Evolutionary conservation across 768 basidiomycete species (phyloP), one percentile per base, ranked within the genome.

Genomic region (Psilocybe tampanensis): DNA sequence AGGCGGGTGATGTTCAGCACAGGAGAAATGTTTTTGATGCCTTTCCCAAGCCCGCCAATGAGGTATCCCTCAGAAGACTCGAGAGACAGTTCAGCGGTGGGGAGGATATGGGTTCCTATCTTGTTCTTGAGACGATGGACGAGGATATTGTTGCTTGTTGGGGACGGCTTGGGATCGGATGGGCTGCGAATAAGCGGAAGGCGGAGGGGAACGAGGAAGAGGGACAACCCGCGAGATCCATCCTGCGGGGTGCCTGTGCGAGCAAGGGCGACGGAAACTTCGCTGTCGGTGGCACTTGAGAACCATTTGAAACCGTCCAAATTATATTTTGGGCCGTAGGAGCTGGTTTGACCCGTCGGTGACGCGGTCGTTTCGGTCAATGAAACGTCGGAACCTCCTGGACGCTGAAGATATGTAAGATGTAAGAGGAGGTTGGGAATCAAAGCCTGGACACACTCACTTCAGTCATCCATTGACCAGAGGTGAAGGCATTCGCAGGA

Each of bases 401-500:
- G 81, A 18, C 86, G 80, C 86, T 87, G 49, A 23, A 36, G 42
- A 44, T 18, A 15, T 72, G 74, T 75, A 76, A 76, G 54, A 49
- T 49, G 17, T 44, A 0, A n/a, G 74, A 13, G 2, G 2, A 45
- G 58, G 61, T 72, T 77, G 29, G n/a, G n/a, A 74, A 67, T 8
- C 70, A 68, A 66, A 69, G n/a, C 19, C 34, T 45, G 60, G 60
- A 15, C 7, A 15, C 7, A 58, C 56, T 5, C 56, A 80, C 88
- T 73, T 91, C 89, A 2, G 90, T 91, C 90, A 90, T 90, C 89
- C 89, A 92, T 70, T 92, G 90, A 0, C 90, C 90, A 9, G 89
- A 82, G 4, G 86, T 89, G 58, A 85, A 92, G 0, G 88, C 86
- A 26, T 69, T 54, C 1, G 73, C 64, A 8, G 88, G 83, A 65